Percentiles rank a stretch among this genome's conserved stretches.
Conservation (phyloP, 345 rosid species). For the Conringia planisiliqua region DNA sequence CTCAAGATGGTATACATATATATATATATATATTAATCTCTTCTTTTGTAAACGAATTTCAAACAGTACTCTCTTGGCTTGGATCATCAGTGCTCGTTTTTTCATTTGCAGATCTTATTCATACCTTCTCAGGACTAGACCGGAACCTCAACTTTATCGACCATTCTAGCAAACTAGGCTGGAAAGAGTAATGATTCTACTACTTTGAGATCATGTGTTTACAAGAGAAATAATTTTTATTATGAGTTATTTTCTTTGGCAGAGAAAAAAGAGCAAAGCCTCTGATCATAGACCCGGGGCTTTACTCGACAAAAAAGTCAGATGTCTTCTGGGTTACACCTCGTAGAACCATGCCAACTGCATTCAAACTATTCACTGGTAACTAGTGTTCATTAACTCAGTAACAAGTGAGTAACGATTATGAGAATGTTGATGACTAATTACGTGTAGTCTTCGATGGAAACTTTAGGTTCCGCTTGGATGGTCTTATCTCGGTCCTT, state of each 20-base stretch:
- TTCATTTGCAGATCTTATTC: conserved; percentile 47
- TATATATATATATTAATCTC: neutral
- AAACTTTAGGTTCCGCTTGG: conserved; percentile 43
- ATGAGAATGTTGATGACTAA: neutral
- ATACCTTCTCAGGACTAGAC: conserved; percentile 51
- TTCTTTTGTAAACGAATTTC: neutral
- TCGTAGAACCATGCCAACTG: conserved; percentile 72
- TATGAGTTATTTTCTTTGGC: conserved; percentile 2
- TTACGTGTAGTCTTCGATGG: neutral
- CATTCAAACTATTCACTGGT: conserved; percentile 91
- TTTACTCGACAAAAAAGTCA: conserved; percentile 64
- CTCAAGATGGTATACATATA: conserved; percentile 57
- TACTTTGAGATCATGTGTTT: neutral
- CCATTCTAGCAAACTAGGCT: conserved; percentile 73
- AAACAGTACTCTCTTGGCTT: neutral
- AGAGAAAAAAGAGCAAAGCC: conserved; percentile 97
- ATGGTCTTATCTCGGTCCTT: conserved; percentile 30
- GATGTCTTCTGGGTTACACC: conserved; percentile 80
- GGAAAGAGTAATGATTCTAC: conserved; percentile 69
- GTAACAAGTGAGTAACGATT: neutral
- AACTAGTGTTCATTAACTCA: conserved; percentile 14
- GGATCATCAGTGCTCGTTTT: neutral
- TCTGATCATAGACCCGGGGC: conserved; percentile 94
- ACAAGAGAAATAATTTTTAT: neutral
- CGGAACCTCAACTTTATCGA: conserved; percentile 65